Conservation (phyloP, 129 eudicot genomes). For the Silybum marianum region DNA sequence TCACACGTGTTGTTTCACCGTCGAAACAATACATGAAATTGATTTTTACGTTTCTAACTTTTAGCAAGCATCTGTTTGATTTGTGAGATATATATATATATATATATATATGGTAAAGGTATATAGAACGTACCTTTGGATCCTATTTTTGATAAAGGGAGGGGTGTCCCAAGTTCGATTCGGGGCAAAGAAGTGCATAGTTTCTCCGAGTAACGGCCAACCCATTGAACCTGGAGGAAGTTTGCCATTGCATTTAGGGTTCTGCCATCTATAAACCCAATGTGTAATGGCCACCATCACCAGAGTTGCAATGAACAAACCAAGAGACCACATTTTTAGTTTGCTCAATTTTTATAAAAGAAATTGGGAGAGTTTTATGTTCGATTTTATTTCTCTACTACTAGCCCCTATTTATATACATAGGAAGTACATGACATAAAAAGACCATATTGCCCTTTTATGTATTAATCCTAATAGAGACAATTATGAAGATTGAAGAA, state of each 20-base stretch:
- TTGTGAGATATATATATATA: neutral
- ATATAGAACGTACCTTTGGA: slow-evolving; percentile 54
- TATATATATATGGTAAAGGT: neutral
- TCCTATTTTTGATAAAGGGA: slow-evolving; percentile 70
- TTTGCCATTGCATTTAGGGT: slow-evolving; percentile 70
- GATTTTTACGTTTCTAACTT: too few species aligned
- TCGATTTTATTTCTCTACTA: too few species aligned
- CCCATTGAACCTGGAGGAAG: slow-evolving; percentile 98
- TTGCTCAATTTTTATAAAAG: neutral
- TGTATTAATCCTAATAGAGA: neutral
- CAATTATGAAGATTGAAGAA: neutral
- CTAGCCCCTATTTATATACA: neutral
- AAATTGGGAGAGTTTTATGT: neutral
- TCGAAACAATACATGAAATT: too few species aligned
- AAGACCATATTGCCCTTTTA: too few species aligned
- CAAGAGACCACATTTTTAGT: slow-evolving; percentile 40
- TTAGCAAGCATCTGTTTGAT: too few species aligned
- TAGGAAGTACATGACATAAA: neutral
- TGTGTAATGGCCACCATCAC: slow-evolving; percentile 37
- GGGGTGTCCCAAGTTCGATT: slow-evolving; percentile 50
- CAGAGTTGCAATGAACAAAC: slow-evolving; percentile 37
- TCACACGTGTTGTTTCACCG: too few species aligned
- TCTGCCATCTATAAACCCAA: slow-evolving; percentile 73
- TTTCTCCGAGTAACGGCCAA: slow-evolving; percentile 77
- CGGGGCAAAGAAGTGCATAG: slow-evolving; percentile 61